Base-by-base conservation (phyloP, 2,329 filamentous ascomycete genomes). In the Ceratocystis albifundus region DNA sequence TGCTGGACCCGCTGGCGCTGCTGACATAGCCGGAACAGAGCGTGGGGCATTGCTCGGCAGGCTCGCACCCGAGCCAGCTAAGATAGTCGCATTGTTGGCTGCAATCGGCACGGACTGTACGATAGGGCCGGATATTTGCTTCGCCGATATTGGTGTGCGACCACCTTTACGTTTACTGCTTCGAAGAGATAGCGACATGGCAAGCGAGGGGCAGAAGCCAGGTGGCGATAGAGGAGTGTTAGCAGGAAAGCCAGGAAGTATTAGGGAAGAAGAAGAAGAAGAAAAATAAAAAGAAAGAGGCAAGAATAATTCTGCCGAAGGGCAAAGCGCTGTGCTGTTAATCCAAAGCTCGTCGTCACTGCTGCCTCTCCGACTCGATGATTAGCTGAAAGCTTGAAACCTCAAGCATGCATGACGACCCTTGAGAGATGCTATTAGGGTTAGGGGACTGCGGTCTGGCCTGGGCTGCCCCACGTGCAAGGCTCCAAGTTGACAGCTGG, bases 131-230 rank as follows among this genome's bases (percentile, higher is more conserved):
- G 84, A 86, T 70, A 87, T 87, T 73, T 86, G 83, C 69, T 79
- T 78, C 32, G 84, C 81, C 73, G 83, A 86, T 72, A 87, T 86
- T 66, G 77, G 77, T 20, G 83, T 83, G n/a, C 84, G 81, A 59
- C 75, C 77, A 72, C 85, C 86, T 71, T 84, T 78, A 75, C 85
- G 86, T 66, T 77, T 74, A 32, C 82, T 82, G 73, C 79, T 85
- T 48, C 85, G 80, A 66, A 88, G 79, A 67, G 85, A 87, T 70
- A 86, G 83, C 15, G 83, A 84, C 84, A 87, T 87, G 70, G 67
- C 12, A 57, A 10, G 32, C 44, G 20, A n/a, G 28, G 65, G 28
- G 32, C 5, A 15, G 36, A 20, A 55, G 22, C 22, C 36, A 55
- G 15, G 41, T 36, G 41, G 36, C 28, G 46, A 41, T 57, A 17